phyloP scores from a whole-genome alignment of 192 early-diverging fungal species.

The Podila minutissima region DNA sequence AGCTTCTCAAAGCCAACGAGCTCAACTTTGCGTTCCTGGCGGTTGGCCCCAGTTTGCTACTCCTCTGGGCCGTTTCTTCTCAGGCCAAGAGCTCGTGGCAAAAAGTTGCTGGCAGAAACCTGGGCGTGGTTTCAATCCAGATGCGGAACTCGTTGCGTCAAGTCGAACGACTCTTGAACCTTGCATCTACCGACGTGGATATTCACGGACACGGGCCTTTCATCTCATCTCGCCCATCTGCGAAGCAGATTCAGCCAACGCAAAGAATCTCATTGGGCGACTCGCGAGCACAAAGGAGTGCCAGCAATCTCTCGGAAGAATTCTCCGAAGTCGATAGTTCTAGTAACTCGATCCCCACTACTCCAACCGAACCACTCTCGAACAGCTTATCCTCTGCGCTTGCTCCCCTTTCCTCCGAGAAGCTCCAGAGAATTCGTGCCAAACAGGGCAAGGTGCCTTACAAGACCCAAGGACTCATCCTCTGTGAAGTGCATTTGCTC shows the following conservation, averaged over 20 bases:
- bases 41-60: constrained; percentile 74
- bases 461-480: constrained; percentile 70
- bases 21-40: constrained; percentile 94
- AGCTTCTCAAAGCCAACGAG: constrained; percentile 93
- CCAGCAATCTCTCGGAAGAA: neutral
- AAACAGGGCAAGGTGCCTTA: constrained; percentile 56
- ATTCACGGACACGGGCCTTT: neutral
- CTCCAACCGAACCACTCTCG: constrained; percentile 8
- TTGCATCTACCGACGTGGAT: constrained; percentile 18
- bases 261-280: neutral
- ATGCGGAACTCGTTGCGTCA: constrained; percentile 60
- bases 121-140: constrained; percentile 54
- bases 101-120: constrained; percentile 52
- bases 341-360: neutral
- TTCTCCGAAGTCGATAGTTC: neutral
- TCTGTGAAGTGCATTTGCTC: constrained; percentile 72
- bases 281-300: no score
- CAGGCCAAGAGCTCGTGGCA: constrained; percentile 52
- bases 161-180: constrained; percentile 68
- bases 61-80: constrained; percentile 59
- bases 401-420: constrained; percentile 8
- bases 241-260: neutral
- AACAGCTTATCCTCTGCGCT: neutral
- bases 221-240: constrained; percentile 1
- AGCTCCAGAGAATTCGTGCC: constrained; percentile 26